phyloP scores from a whole-genome alignment of 1,139 yeast species.

The Lizanozyma gosingica region DNA sequence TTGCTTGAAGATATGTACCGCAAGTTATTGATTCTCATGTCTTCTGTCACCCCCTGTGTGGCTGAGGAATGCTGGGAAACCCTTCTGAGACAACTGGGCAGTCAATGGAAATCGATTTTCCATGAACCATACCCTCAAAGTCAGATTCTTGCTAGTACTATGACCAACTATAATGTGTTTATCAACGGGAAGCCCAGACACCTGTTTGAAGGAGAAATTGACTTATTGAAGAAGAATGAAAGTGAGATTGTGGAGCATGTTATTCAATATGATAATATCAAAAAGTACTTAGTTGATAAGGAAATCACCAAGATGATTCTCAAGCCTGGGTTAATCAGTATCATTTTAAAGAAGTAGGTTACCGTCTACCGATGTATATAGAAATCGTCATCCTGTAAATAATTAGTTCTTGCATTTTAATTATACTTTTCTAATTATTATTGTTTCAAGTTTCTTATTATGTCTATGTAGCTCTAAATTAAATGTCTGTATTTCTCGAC shows the following conservation, averaged over 20 bases:
- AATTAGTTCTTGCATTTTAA: too few relatives aligned
- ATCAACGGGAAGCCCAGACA: conserved; percentile 64
- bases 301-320: not conserved
- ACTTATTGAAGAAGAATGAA: conserved; percentile 21
- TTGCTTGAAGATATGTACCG: conserved; percentile 34
- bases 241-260: conserved; percentile 10
- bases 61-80: conserved; percentile 79
- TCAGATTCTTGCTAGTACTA: conserved; percentile 26
- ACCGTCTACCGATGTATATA: not conserved
- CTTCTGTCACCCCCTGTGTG: conserved; percentile 74
- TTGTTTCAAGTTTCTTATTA: too few relatives aligned
- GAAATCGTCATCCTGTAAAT: not conserved
- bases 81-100: conserved; percentile 21
- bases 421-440: too few relatives aligned
- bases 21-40: conserved; percentile 47
- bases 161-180: conserved; percentile 41
- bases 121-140: conserved; percentile 43
- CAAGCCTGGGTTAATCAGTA: not conserved
- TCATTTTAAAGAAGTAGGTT: not conserved
- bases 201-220: conserved; percentile 27
- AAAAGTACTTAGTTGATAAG: not conserved
- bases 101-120: conserved; percentile 46
- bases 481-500: conserved; percentile 29
- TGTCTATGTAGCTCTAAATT: not conserved
- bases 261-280: not conserved